phyloP scores from a whole-genome alignment of 768 basidiomycete genomes.

The Coprinopsis marcescibilis region DNA sequence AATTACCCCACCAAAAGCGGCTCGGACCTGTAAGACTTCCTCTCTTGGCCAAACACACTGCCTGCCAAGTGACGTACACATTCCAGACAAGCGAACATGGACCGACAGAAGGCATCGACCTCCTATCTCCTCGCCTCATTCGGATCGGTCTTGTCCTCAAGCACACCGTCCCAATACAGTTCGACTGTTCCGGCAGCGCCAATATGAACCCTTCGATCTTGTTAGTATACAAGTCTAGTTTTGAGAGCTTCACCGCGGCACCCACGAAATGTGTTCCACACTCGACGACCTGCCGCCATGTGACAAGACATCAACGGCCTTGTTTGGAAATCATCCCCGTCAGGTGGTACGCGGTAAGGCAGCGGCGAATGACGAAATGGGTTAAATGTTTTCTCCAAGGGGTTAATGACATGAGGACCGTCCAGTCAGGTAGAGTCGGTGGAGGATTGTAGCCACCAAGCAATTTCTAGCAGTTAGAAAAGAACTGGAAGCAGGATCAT shows the following conservation, averaged over 20 bases:
- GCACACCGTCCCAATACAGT: not conserved
- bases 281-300: constrained; percentile 10
- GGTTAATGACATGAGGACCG: no score
- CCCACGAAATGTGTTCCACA: constrained; percentile 3
- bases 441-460: no score
- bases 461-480: no score
- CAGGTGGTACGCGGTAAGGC: constrained; percentile 6
- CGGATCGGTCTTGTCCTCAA: not conserved
- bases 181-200: not conserved
- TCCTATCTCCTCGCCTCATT: constrained; percentile 1
- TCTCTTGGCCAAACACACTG: not conserved
- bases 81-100: not conserved
- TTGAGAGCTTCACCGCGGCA: not conserved
- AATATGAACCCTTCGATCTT: no score
- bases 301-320: constrained; percentile 4
- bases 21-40: not conserved
- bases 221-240: no score
- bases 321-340: constrained; percentile 5
- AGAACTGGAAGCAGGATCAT: no score
- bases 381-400: constrained; percentile 7
- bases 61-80: not conserved
- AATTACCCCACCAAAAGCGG: not conserved
- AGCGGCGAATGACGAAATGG: constrained; percentile 6
- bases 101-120: not conserved
- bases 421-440: no score